Evolutionary conservation across 1,139 yeast genomes (phyloP).

Genomic region (Nakaseomyces bracarensis): DNA sequence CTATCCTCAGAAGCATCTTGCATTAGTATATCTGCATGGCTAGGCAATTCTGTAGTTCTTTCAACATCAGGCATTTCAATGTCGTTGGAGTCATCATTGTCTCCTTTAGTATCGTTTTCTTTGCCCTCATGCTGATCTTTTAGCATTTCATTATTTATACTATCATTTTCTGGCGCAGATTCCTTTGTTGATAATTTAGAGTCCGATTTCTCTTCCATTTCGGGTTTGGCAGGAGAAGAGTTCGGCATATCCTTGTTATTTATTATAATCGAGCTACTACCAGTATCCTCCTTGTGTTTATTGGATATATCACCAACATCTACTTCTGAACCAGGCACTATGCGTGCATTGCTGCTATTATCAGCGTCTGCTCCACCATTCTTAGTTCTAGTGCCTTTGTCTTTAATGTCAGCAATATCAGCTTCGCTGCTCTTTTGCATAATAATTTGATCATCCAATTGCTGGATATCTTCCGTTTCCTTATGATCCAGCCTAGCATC

Average conservation of each 20-base stretch:
- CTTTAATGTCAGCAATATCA: neutral
- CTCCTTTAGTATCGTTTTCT: constrained; percentile 1
- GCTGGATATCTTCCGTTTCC: constrained; percentile 2
- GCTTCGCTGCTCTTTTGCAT: neutral
- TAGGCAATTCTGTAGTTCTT: no score
- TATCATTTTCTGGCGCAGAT: no score
- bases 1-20: neutral
- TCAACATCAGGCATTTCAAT: constrained; percentile 1
- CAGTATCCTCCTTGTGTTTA: neutral
- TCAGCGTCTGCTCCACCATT: neutral
- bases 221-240: neutral
- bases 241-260: neutral
- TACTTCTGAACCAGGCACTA: neutral
- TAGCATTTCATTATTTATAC: neutral
- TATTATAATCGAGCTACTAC: neutral
- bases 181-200: no score
- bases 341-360: neutral
- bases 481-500: neutral
- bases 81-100: neutral
- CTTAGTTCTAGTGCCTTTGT: no score
- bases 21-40: constrained; percentile 1
- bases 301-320: constrained; percentile 1
- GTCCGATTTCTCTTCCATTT: neutral
- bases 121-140: neutral
- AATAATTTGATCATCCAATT: constrained; percentile 2